These are phyloP conservation scores for Phaeosphaeria sp. DNA, from an alignment of 2,329 filamentous ascomycete species.

Conservation along the genomic window DNA sequence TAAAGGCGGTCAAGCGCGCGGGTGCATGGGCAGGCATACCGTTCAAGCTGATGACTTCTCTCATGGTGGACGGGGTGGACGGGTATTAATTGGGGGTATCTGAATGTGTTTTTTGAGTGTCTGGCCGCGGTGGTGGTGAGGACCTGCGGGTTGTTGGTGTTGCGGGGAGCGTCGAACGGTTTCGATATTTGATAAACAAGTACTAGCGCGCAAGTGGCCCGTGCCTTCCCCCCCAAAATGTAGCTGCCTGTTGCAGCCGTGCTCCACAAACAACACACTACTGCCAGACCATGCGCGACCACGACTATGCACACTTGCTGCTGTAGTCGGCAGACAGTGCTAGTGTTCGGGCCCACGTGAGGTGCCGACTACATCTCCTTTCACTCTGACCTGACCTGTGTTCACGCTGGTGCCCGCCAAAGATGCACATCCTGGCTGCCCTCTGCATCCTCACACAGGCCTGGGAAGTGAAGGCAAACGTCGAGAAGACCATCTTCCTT, in stretches of 20 bases:
- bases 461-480: constrained; percentile 68
- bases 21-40: constrained; percentile 66
- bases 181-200: neutral
- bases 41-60: constrained; percentile 99
- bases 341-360: constrained; percentile 15
- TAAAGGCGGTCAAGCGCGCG: constrained; percentile 53
- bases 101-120: constrained; percentile 36
- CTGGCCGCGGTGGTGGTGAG: constrained; percentile 22
- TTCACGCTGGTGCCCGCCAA: constrained; percentile 22
- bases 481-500: constrained; percentile 89
- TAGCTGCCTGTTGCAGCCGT: constrained; percentile 7
- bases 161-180: constrained; percentile 9
- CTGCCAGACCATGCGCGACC: neutral
- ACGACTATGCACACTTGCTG: neutral
- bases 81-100: constrained; percentile 41
- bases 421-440: constrained; percentile 41
- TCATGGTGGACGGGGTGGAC: constrained; percentile 70
- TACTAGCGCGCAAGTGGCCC: neutral
- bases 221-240: constrained; percentile 1
- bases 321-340: neutral
- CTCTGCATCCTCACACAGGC: constrained; percentile 41
- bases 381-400: neutral
- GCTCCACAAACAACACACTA: constrained; percentile 1
- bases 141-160: constrained; percentile 30
- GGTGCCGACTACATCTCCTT: constrained; percentile 2